Conservation (phyloP, 306 rosid species). For the Styphnolobium japonicum region DNA sequence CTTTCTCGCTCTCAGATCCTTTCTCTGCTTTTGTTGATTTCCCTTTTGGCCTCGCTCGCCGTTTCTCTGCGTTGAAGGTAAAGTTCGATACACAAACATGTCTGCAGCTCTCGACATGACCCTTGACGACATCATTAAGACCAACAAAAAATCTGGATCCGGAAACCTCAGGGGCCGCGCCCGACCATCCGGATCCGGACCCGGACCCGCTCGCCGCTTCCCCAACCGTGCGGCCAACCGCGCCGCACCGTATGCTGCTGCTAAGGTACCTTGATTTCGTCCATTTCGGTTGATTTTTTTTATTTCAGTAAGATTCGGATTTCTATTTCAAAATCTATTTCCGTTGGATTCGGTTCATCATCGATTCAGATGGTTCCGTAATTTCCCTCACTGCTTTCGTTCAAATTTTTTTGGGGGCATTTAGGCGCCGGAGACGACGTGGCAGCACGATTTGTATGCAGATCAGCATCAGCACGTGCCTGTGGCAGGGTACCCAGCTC, state of each 20-base stretch:
- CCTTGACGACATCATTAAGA: slow-evolving; percentile 86
- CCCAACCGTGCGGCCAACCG: slow-evolving; percentile 67
- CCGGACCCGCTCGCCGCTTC: slow-evolving; percentile 88
- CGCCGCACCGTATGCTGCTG: slow-evolving; percentile 52
- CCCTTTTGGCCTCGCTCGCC: not conserved
- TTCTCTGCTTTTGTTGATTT: not conserved
- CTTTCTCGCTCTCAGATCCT: not conserved
- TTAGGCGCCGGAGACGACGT: slow-evolving; percentile 87
- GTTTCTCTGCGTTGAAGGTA: not conserved
- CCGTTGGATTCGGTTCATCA: not conserved
- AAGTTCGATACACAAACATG: slow-evolving; percentile 27
- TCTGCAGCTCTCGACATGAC: slow-evolving; percentile 79
- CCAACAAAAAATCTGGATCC: slow-evolving; percentile 81
- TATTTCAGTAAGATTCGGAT: not conserved
- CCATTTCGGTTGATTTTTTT: not conserved
- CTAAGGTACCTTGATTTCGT: slow-evolving; percentile 44
- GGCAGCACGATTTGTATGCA: slow-evolving; percentile 84
- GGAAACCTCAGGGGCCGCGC: slow-evolving; percentile 48
- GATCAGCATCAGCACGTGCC: slow-evolving; percentile 59
- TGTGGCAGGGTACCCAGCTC: slow-evolving; percentile 35
- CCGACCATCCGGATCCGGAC: slow-evolving; percentile 53
- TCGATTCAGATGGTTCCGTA: not conserved
- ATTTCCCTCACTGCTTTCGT: not conserved
- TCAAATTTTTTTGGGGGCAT: slow-evolving; percentile 11
- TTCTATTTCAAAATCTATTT: not conserved